Conservation (phyloP, 495 filamentous ascomycete species). For the Penicillium nucicola region DNA sequence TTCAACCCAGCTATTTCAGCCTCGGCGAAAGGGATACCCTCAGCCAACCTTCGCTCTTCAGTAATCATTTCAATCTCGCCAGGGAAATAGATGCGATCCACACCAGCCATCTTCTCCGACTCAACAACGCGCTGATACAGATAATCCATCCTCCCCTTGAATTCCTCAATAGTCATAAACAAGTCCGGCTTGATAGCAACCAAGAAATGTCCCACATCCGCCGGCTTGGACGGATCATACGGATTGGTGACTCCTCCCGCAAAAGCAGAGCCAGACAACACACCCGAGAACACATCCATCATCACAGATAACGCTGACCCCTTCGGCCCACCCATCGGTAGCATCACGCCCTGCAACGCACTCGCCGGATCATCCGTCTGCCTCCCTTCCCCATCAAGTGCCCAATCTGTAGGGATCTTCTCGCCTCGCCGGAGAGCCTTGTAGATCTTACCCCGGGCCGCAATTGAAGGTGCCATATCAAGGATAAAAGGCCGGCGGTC, state of each 20-base stretch:
- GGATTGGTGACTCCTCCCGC: constrained; percentile 69
- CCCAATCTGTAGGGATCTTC: constrained; percentile 73
- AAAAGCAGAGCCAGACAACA: constrained; percentile 67
- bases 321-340: constrained; percentile 78
- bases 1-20: constrained; percentile 67
- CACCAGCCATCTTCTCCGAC: constrained; percentile 62
- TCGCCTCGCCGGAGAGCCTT: constrained; percentile 69
- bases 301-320: constrained; percentile 69
- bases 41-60: constrained; percentile 49
- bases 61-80: constrained; percentile 71
- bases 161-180: constrained; percentile 69
- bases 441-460: constrained; percentile 73
- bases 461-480: constrained; percentile 75
- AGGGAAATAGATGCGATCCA: constrained; percentile 76
- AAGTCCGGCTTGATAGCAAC: constrained; percentile 74
- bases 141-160: constrained; percentile 66
- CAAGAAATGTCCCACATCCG: constrained; percentile 74
- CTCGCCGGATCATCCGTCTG: constrained; percentile 62
- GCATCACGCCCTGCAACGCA: constrained; percentile 69
- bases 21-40: constrained; percentile 64
- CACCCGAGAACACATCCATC: constrained; percentile 85
- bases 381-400: constrained; percentile 66
- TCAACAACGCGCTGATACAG: constrained; percentile 62
- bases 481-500: constrained; percentile 59
- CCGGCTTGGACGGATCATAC: constrained; percentile 64